phyloP scores from a whole-genome alignment of 768 basidiomycete species.

The Agaricus bisporus region DNA sequence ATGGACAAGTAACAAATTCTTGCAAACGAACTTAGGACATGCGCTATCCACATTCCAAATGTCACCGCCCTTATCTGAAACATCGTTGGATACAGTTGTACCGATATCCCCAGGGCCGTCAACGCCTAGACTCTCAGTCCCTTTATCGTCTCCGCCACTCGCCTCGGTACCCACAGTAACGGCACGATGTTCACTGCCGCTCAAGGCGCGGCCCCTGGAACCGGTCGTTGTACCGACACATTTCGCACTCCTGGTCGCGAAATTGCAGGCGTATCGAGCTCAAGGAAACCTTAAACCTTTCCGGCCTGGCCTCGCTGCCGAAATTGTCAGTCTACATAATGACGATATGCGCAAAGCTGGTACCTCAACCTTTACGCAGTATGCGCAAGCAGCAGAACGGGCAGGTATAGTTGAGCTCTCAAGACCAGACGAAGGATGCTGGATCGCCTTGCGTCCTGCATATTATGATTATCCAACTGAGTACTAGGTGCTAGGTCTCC shows the following conservation, averaged over 20 bases:
- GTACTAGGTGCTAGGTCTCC: neutral
- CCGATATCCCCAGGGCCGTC: neutral
- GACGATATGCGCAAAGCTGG: slow-evolving; percentile 16
- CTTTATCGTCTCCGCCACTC: no score
- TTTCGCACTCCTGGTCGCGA: slow-evolving; percentile 27
- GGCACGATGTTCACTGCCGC: neutral
- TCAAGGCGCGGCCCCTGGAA: neutral
- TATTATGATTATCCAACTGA: slow-evolving; percentile 15
- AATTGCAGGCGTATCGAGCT: slow-evolving; percentile 22
- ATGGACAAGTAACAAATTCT: neutral
- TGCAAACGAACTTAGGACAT: neutral
- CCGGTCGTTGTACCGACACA: neutral
- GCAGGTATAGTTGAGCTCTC: slow-evolving; percentile 31
- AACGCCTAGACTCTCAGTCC: neutral
- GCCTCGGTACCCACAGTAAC: neutral
- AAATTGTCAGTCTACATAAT: slow-evolving; percentile 19
- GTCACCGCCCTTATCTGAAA: neutral
- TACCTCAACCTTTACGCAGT: slow-evolving; percentile 29
- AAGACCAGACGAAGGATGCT: slow-evolving; percentile 25
- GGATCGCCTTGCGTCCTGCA: slow-evolving; percentile 27
- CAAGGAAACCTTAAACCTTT: slow-evolving; percentile 21
- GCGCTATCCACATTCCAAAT: neutral
- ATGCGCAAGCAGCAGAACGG: slow-evolving; percentile 26
- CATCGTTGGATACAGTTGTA: neutral
- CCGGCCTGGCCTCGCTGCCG: slow-evolving; percentile 29